Evolutionary conservation across 306 rosid species (phyloP), one percentile per base, ranked within the genome.

Genomic region (Elaeagnus macrophylla): DNA sequence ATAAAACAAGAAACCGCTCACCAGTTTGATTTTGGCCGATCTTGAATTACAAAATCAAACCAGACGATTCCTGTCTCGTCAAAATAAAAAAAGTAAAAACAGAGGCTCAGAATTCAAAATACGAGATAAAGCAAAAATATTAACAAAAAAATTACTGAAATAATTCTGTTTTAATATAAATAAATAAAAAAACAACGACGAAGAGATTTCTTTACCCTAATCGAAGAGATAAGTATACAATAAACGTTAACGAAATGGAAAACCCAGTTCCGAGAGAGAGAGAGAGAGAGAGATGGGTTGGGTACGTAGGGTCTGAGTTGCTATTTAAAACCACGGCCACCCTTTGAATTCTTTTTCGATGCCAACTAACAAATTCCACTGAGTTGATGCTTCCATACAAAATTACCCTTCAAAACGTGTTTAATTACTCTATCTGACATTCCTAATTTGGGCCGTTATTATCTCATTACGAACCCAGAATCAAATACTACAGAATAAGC

Each of bases 301-400:
- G 45, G 58, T 18, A 2, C 32, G 32, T 25, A 25, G 32, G 32
- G 61, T 25, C 32, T 25, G 32, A 19, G 50, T 46, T 20, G 42
- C 15, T 45, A 16, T 44, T 13, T 52, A 25, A 45, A 67, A 62
- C 61, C 53, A 58, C 51, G 62, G 51, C 52, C 36, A 5, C 0
- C 51, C 20, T 25, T 25, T 5, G 3, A 5, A 36, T 25, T 43
- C 53, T 42, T 19, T 52, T 59, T 13, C 43, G 45, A 48, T 51
- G 56, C 71, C 56, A 68, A 65, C 63, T 50, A 64, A 49, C 56
- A 39, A 36, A 40, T 51, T 68, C 65, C 75, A 56, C 68, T 55
- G 20, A 59, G 75, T 59, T 65, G 61, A 68, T 54, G 75, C 12
- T 53, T 10, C 32, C 4, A 25, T 25, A 25, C 4, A 25, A 25